These are phyloP conservation scores for Sporothrix inflata DNA, from an alignment of 2,329 filamentous ascomycete species.

Conservation along the genomic window DNA sequence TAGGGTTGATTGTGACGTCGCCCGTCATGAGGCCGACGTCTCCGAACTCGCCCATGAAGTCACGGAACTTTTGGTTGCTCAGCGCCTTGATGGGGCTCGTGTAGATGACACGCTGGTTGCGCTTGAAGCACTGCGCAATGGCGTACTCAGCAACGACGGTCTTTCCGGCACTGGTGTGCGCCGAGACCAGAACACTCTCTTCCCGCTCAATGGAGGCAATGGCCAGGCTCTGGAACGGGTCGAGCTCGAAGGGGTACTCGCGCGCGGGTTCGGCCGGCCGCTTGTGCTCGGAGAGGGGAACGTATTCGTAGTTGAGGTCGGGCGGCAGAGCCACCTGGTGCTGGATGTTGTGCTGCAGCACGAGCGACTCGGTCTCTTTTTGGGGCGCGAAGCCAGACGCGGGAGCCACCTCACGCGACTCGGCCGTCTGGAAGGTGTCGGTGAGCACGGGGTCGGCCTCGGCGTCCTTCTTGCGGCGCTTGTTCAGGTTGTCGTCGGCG, in stretches of 20 bases:
- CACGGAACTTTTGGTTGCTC: conserved; percentile 98
- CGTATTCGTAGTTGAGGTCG: conserved; percentile 89
- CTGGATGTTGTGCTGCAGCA: conserved; percentile 95
- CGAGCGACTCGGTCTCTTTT: conserved; percentile 70
- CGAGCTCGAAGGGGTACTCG: conserved; percentile 84
- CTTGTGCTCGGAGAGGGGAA: conserved; percentile 93
- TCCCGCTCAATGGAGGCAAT: conserved; percentile 94
- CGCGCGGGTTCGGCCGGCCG: conserved; percentile 84
- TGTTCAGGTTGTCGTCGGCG: conserved; percentile 54
- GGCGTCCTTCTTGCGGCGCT: conserved; percentile 64
- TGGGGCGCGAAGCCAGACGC: conserved; percentile 68
- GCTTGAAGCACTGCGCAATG: conserved; percentile 94
- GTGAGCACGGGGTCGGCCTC: conserved; percentile 77
- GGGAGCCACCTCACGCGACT: conserved; percentile 86
- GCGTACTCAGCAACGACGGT: conserved; percentile 98
- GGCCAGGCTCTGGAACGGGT: conserved; percentile 95
- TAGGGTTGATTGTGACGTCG: conserved; percentile 98
- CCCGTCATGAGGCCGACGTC: conserved; percentile 98
- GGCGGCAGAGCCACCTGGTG: conserved; percentile 96
- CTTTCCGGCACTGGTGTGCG: conserved; percentile 96
- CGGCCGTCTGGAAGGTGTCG: conserved; percentile 91
- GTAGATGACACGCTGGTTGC: conserved; percentile 98
- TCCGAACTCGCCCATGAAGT: conserved; percentile 93
- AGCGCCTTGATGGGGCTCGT: conserved; percentile 98
- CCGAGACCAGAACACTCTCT: conserved; percentile 94